Evolutionary conservation across 495 filamentous ascomycete species (phyloP), one percentile per base, ranked within the genome.

Genomic region (Penicillium steckii): DNA sequence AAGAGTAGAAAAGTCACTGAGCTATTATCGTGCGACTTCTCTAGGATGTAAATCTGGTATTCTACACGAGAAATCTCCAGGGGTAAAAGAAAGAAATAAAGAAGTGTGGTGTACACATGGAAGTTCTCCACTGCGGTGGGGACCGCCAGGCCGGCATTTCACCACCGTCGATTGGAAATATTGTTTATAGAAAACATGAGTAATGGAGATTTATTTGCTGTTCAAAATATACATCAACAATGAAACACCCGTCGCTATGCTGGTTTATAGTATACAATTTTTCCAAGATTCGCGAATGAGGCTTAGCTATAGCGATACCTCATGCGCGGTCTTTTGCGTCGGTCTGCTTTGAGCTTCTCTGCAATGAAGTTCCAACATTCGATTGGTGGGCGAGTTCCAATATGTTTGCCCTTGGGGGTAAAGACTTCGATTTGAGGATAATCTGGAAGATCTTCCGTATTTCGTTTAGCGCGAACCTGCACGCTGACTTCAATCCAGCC

Each of bases 401-500:
- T 75, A 55, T 87, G 89, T 65, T 81, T 82, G 1, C 94, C 94
- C 35, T 91, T 78, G 0, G 95, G 94, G 32, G 79, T 89, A 59
- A 86, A 95, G 1, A 97, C 82, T 55, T 97, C 94, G 5, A 99
- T 76, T 17, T 82, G 75, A 3, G 90, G 91, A 64, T 80, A 84
- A 19, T 44, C 50, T 2, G 62, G 44, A 8, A 48, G 44, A 19
- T 53, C 44, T 41, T 62, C 60, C 30, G 49, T 26, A 3, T 59
- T 44, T 23, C 64, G 54, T 52, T 72, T 81, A 21, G 78, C 80
- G 19, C 92, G 83, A 7, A 94, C 79, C 68, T 97, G 92, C 12
- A 85, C 84, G 5, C 82, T 85, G 17, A 99, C 67, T 66, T 99
- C 94, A 7, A 99, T 79, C 93, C 95, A 99, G 2, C 94, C 94